phyloP scores from a whole-genome alignment of 805 yeast species.

The Suhomyces faveliae region DNA sequence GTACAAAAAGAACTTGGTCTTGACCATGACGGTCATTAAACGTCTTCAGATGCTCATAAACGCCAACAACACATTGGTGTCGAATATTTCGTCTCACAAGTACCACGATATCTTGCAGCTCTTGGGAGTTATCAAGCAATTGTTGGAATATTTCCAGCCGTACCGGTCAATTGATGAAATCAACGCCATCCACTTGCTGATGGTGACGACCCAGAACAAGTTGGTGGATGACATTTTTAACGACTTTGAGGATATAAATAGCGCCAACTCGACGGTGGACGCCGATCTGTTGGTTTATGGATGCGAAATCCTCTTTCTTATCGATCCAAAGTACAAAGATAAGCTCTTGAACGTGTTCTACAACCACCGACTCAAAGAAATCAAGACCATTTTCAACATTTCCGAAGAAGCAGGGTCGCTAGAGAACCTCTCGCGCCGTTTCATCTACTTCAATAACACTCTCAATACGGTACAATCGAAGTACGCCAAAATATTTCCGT shows the following conservation, averaged over 20 bases:
- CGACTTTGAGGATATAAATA: conserved; percentile 56
- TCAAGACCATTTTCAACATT: conserved; percentile 68
- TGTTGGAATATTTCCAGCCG: conserved; percentile 69
- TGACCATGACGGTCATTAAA: conserved; percentile 82
- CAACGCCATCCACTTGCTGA: conserved; percentile 58
- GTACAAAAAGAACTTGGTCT: conserved; percentile 78
- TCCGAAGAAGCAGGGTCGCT: conserved; percentile 93
- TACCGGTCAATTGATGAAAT: conserved; percentile 83
- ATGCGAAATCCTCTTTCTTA: conserved; percentile 67
- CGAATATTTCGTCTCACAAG: conserved; percentile 44
- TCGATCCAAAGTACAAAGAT: conserved; percentile 53
- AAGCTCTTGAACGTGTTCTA: conserved; percentile 74
- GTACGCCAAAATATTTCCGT: conserved; percentile 59
- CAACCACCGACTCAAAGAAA: conserved; percentile 66
- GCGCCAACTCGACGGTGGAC: neutral
- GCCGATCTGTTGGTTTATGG: conserved; percentile 51
- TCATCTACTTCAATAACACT: conserved; percentile 67
- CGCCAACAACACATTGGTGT: conserved; percentile 62
- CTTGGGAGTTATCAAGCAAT: conserved; percentile 69
- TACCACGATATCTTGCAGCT: conserved; percentile 58
- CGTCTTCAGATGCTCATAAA: conserved; percentile 82
- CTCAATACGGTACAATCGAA: conserved; percentile 56
- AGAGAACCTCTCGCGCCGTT: conserved; percentile 81
- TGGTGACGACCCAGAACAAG: conserved; percentile 56
- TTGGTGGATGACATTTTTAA: conserved; percentile 67